Base-by-base conservation (phyloP, 495 filamentous ascomycete genomes). In the Penicillium parvum region DNA sequence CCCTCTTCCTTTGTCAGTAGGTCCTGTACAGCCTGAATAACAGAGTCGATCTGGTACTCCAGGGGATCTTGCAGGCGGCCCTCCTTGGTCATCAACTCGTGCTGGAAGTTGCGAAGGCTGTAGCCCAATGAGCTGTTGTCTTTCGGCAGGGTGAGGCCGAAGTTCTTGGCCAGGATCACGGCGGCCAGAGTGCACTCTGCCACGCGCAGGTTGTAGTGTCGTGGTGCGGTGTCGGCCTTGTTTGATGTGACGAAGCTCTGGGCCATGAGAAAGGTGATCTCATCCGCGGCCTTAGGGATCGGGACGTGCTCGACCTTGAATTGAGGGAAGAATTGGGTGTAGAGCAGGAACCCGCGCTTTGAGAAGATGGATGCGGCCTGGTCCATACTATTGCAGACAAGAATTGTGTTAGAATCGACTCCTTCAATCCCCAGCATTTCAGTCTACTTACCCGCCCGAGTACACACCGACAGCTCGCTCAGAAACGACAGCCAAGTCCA, bases 301-400 rank as follows among this genome's bases (percentile, higher is more conserved):
- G 80, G 71, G 30, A 97, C 82, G 12, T 89, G 82, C 25, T 81
- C 72, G 17, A 79, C 90, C 20, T 72, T 69, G 33, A 97, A 82
- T n/a, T 67, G 68, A 3, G 94, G 92, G 40, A 78, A 81, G 73
- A 98, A 97, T 32, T 83, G 86, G 41, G 96, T 91, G 60, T 92
- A 89, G 25, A 96, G 77, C 17, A 92, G 88, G 41, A 82, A 89
- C 40, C 88, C 92, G 37, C 81, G 78, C 53, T 84, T 71, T 2
- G 88, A 87, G 64, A 98, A 92, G 47, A 98, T 90, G 4, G 90
- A 96, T 18, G 92, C 92, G n/a, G 89, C 84, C 67, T 98, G 94
- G 62, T 98, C 92, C 92, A 98, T 97, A 17, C 68, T 71, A 14
- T 38, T 4, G 35, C 14, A 7, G 14, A 20, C 7, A 7, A 26